phyloP scores from a whole-genome alignment of 2,329 filamentous ascomycete species.

The Allantophomopsis lycopodina region DNA sequence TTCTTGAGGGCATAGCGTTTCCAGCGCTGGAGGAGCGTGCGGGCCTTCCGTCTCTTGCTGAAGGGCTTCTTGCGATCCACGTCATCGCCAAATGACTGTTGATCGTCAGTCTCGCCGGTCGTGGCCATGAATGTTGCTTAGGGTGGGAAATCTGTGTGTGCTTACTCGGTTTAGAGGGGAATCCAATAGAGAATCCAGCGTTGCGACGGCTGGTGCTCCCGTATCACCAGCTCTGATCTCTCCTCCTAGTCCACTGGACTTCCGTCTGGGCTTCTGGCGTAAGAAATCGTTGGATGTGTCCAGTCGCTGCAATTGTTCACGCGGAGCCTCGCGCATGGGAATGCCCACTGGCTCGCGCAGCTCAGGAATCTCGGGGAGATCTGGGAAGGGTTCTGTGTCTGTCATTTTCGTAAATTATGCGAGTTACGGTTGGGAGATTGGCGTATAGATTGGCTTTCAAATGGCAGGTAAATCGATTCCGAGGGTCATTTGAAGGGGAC shows the following conservation, averaged over 20 bases:
- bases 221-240: slow-evolving; percentile 36
- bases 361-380: too few relatives aligned
- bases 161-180: slow-evolving; percentile 5
- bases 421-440: too few relatives aligned
- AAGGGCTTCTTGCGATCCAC: slow-evolving; percentile 12
- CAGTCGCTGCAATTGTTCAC: slow-evolving; percentile 12
- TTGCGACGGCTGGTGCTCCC: slow-evolving; percentile 33
- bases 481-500: too few relatives aligned
- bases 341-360: too few relatives aligned
- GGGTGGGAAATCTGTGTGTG: neutral
- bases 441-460: too few relatives aligned
- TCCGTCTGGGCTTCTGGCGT: slow-evolving; percentile 21
- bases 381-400: too few relatives aligned
- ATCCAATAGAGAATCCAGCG: slow-evolving; percentile 18
- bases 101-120: too few relatives aligned
- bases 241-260: slow-evolving; percentile 31
- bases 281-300: slow-evolving; percentile 6
- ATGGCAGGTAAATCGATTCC: too few relatives aligned
- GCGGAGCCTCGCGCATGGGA: neutral
- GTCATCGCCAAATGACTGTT: too few relatives aligned
- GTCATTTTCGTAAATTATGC: too few relatives aligned
- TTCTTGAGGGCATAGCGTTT: slow-evolving; percentile 34
- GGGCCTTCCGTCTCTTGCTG: slow-evolving; percentile 19
- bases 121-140: neutral
- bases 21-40: slow-evolving; percentile 30